These are phyloP conservation scores for Drechslerella coelobrocha DNA, from an alignment of 2,329 filamentous ascomycete genomes.

Conservation along the genomic window DNA sequence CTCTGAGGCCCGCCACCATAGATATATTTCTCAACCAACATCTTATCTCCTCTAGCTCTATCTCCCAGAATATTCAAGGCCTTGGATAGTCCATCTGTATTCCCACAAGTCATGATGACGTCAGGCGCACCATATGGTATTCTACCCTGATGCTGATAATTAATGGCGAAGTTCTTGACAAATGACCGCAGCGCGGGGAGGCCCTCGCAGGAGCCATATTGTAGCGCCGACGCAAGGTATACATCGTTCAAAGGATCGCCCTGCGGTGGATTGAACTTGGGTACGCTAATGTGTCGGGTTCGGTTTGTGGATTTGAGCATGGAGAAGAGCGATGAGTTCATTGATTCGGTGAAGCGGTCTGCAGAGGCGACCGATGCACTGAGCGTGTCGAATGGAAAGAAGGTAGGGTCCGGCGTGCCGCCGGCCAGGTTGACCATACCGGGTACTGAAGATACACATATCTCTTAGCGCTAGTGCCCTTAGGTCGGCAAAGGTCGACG, in stretches of 20 bases:
- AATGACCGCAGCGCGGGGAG: constrained; percentile 81
- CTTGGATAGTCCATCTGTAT: constrained; percentile 86
- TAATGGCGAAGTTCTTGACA: constrained; percentile 76
- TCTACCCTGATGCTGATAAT: constrained; percentile 78
- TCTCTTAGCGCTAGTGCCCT: constrained; percentile 12
- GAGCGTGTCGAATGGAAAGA: constrained; percentile 90
- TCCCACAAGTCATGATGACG: constrained; percentile 78
- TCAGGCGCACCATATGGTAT: constrained; percentile 63
- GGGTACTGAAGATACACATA: constrained; percentile 60
- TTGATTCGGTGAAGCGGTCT: constrained; percentile 66
- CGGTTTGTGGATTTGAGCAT: constrained; percentile 54
- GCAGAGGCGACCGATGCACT: constrained; percentile 80
- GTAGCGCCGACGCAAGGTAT: constrained; percentile 70
- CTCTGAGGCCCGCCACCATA: constrained; percentile 77
- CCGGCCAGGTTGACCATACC: constrained; percentile 70
- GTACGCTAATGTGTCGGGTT: constrained; percentile 71
- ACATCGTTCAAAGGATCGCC: constrained; percentile 72
- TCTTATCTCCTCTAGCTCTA: constrained; percentile 72
- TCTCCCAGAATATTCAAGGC: constrained; percentile 76
- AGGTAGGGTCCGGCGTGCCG: constrained; percentile 77
- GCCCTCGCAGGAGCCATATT: constrained; percentile 84
- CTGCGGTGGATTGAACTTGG: constrained; percentile 66
- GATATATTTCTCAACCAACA: constrained; percentile 80
- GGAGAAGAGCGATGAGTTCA: constrained; percentile 54
- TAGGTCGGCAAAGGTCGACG: too few species aligned